Percentiles rank a stretch among this genome's conserved stretches.
phyloP scores from a whole-genome alignment of 192 early-diverging fungal species.

The Chytriomyces sp. region DNA sequence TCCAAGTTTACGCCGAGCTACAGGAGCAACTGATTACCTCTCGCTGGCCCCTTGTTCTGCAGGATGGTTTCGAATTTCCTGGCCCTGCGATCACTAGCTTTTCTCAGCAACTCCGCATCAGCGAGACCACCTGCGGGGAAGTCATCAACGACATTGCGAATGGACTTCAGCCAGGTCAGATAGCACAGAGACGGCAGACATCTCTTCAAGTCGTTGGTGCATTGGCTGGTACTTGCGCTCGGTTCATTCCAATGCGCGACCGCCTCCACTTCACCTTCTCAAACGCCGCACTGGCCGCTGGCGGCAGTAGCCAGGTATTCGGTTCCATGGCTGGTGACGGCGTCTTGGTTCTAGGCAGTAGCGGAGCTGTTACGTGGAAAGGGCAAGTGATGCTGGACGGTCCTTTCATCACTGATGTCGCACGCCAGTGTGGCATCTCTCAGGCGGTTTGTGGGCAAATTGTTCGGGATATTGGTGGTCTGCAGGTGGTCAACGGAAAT shows the following conservation, averaged over 20 bases:
- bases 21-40: too few relatives aligned
- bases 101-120: not conserved
- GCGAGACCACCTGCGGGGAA: not conserved
- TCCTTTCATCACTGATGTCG: not conserved
- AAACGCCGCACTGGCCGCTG: not conserved
- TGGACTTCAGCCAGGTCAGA: not conserved
- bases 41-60: not conserved
- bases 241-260: not conserved
- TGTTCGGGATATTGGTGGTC: not conserved
- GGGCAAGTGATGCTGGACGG: not conserved
- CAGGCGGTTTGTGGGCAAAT: not conserved
- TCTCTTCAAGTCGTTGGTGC: not conserved
- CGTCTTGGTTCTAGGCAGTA: too few relatives aligned
- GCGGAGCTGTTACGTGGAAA: not conserved
- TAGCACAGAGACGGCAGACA: not conserved
- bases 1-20: too few relatives aligned
- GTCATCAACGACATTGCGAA: not conserved
- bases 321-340: not conserved
- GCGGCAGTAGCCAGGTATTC: not conserved
- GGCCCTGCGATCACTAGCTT: not conserved
- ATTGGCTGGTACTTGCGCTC: not conserved
- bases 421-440: not conserved
- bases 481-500: not conserved
- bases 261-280: not conserved
- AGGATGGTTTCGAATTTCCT: not conserved